These are phyloP conservation scores for Leishmania amazonensis DNA, from an alignment of 208 protist genomes.

Conservation along the genomic window DNA sequence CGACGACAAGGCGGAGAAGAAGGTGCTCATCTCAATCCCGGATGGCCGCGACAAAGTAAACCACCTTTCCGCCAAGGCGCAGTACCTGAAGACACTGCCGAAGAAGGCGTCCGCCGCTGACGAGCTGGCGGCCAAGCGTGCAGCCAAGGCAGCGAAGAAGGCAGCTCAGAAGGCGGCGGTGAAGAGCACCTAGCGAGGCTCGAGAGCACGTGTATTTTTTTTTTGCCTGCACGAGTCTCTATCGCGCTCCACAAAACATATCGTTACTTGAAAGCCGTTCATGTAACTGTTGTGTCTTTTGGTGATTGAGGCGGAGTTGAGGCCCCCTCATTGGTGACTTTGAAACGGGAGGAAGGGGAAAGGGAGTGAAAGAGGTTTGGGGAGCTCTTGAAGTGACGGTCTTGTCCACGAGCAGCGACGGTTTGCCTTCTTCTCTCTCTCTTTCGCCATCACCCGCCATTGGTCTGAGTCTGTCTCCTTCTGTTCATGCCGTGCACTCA, in stretches of 20 bases:
- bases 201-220: neutral
- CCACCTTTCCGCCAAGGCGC: conserved; percentile 91
- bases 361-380: neutral
- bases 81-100: conserved; percentile 81
- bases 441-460: neutral
- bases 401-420: neutral
- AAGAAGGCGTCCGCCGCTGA: conserved; percentile 71
- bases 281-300: neutral
- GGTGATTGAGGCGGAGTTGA: neutral
- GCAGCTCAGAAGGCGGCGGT: conserved; percentile 71
- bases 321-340: neutral
- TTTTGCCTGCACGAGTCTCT: neutral
- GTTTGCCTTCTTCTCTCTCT: neutral
- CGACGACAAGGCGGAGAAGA: conserved; percentile 38
- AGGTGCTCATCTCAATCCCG: conserved; percentile 84
- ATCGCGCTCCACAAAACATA: neutral
- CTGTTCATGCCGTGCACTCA: neutral
- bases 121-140: conserved; percentile 81
- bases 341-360: neutral
- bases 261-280: neutral
- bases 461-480: neutral
- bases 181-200: conserved; percentile 14
- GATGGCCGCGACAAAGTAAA: conserved; percentile 92
- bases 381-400: neutral
- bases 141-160: conserved; percentile 90